Base-by-base conservation (phyloP, 352 stramenopile genomes). In the Globisporangium viniferum region DNA sequence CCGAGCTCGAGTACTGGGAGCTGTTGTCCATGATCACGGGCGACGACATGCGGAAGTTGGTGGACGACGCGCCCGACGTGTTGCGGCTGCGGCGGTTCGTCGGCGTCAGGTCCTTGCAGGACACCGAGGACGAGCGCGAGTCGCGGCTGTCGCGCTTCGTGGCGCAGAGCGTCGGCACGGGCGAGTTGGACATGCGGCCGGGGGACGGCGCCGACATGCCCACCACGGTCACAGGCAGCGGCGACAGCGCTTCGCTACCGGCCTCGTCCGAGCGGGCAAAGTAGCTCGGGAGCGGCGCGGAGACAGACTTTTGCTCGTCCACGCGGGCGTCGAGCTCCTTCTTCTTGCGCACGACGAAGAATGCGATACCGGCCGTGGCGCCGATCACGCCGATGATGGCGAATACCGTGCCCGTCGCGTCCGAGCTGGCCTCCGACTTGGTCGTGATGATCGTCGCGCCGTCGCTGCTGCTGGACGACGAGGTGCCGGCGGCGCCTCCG, bases 311-410 rank as follows among this genome's bases (percentile, higher is more conserved):
- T 31, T 84, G 67, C 27, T 81, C 76, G 54, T 80, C 60, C 1
- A 85, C 69, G 15, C 74, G 63, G 1, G 71, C 66, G 56, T 89
- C 82, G 24, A 91, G 73, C 1, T 66, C 68, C 33, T 64, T 70
- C 71, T 78, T 82, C 71, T 86, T 88, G 59, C 67, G 74, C 18
- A 91, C 69, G 15, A 89, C 75, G 44, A 93, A 80, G 54, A 83
- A 66, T 27, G 74, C 77, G 39, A 91, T 70, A 22, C 80, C 69
- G 1, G 59, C 81, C 31, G 80, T 84, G 12, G 75, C 68, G 14
- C 69, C 77, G 4, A 88, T 48, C 8, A 80, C 68, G 15, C 79
- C 82, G 18, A 93, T 59, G 31, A 93, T 77, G 3, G 77, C 67
- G 36, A 82, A 78, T 2, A 89, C 71, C 0, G 79, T 90, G 8